A percentile compares a stretch with the other conserved stretches of the same genome.
These are phyloP conservation scores for Theobroma grandiflorum DNA, from an alignment of 441 rosid species.

Conservation along the genomic window DNA sequence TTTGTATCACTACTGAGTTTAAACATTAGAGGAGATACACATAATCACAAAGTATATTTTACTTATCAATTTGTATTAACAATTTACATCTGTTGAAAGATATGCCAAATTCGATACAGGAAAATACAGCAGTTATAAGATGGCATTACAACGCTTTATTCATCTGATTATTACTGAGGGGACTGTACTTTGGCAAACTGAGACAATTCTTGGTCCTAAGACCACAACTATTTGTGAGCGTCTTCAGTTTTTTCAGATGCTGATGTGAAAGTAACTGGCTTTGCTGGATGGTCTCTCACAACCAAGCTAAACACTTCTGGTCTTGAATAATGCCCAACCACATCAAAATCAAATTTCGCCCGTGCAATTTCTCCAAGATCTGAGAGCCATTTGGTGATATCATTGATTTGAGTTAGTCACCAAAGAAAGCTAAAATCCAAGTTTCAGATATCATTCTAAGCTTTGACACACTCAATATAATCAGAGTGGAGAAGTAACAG, in stretches of 20 bases:
- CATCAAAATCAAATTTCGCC: slow-evolving; percentile 91
- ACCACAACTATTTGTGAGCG: slow-evolving; percentile 25
- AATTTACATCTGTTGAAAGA: not conserved
- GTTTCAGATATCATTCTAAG: not conserved
- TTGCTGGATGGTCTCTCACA: slow-evolving; percentile 78
- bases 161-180: not conserved
- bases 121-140: slow-evolving; percentile 6
- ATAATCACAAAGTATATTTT: not conserved
- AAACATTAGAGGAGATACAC: not conserved
- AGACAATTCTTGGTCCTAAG: not conserved
- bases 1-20: not conserved
- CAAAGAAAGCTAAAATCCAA: not conserved
- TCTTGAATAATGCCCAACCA: slow-evolving; percentile 92
- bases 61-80: not conserved
- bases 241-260: slow-evolving; percentile 50
- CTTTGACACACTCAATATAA: not conserved
- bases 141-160: not conserved
- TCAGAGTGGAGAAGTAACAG: not conserved
- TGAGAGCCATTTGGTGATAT: slow-evolving; percentile 31
- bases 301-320: slow-evolving; percentile 92
- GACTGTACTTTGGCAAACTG: not conserved
- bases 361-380: slow-evolving; percentile 93
- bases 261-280: slow-evolving; percentile 68
- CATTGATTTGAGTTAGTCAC: not conserved
- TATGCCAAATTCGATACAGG: not conserved